These are phyloP conservation scores for Penicillium cosmopolitanum DNA, from an alignment of 495 filamentous ascomycete species.

Conservation along the genomic window DNA sequence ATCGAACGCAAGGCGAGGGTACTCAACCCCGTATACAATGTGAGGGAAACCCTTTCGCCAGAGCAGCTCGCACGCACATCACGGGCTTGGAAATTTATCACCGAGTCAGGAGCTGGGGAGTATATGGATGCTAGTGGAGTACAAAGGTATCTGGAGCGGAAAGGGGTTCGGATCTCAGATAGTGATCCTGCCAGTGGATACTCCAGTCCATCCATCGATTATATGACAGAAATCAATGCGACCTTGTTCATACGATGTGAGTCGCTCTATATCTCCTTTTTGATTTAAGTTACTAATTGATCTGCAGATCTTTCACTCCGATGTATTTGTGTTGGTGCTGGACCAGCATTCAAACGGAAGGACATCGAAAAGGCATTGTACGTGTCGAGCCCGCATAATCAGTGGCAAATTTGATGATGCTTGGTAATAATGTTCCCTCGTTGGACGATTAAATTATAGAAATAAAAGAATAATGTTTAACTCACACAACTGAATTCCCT, in stretches of 20 bases:
- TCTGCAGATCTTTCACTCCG: conserved; percentile 24
- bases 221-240: conserved; percentile 23
- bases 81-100: conserved; percentile 29
- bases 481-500: too few relatives aligned
- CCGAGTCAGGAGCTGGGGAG: conserved; percentile 23
- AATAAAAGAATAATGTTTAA: neutral
- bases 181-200: conserved; percentile 7
- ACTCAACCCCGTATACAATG: conserved; percentile 17
- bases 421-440: neutral
- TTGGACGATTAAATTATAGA: neutral
- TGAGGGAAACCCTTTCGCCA: conserved; percentile 17
- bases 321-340: conserved; percentile 34
- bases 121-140: conserved; percentile 40
- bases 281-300: conserved; percentile 17
- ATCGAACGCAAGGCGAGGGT: conserved; percentile 28
- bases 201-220: conserved; percentile 16
- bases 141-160: conserved; percentile 29
- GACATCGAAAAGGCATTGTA: conserved; percentile 34
- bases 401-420: conserved; percentile 21
- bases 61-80: conserved; percentile 22
- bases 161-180: conserved; percentile 20
- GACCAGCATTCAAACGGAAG: conserved; percentile 31
- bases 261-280: conserved; percentile 9
- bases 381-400: conserved; percentile 24
- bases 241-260: conserved; percentile 31